Evolutionary conservation across 345 rosid genomes (phyloP).

Genomic region (Eucalyptus cloeziana): DNA sequence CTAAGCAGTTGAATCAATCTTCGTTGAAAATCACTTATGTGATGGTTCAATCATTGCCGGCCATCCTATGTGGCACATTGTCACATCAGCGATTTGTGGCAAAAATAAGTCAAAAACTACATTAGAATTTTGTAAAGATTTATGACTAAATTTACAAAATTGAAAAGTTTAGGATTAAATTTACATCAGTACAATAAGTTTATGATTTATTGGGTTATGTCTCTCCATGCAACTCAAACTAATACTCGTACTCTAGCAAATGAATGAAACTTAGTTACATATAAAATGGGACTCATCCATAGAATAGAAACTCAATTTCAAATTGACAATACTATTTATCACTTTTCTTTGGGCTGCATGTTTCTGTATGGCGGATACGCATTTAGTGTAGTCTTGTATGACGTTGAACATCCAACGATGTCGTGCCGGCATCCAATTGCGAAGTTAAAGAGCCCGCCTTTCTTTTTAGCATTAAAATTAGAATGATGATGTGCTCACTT

Average conservation of each 20-base stretch:
- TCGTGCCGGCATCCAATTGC: accelerated
- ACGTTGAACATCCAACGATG: neutral
- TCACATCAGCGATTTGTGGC: accelerated
- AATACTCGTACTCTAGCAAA: too few relatives aligned
- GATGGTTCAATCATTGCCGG: accelerated
- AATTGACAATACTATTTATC: neutral
- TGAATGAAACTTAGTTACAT: neutral
- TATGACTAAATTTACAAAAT: accelerated
- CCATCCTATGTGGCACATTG: accelerated
- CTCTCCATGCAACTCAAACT: too few relatives aligned
- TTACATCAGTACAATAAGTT: too few relatives aligned
- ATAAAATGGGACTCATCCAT: neutral
- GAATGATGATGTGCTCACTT: neutral
- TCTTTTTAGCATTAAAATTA: neutral
- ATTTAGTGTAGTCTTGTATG: neutral
- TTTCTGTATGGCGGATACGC: neutral
- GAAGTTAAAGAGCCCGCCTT: neutral
- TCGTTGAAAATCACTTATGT: accelerated
- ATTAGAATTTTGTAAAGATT: accelerated
- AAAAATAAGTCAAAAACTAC: accelerated
- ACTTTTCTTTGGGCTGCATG: neutral
- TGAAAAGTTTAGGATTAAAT: accelerated
- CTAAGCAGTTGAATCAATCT: accelerated
- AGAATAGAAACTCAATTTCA: neutral
- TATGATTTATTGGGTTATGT: too few relatives aligned